phyloP scores from a whole-genome alignment of 495 filamentous ascomycete genomes.

The Talaromyces ruber region DNA sequence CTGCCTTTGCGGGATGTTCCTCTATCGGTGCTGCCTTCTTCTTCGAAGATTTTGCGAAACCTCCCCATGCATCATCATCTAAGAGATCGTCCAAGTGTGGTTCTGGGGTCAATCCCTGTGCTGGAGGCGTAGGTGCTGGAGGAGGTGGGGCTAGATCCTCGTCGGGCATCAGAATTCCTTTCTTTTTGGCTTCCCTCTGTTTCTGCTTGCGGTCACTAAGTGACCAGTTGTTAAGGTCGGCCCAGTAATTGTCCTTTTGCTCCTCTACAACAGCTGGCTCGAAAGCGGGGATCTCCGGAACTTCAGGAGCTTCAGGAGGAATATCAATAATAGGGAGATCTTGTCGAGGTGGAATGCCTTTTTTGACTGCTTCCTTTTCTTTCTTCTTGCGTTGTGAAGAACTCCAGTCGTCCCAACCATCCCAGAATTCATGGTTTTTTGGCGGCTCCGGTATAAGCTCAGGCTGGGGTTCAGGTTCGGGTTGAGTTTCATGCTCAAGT shows the following conservation, averaged over 20 bases:
- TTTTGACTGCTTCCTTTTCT: constrained; percentile 25
- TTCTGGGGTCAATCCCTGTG: constrained; percentile 37
- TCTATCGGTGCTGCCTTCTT: constrained; percentile 24
- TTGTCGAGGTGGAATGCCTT: constrained; percentile 12
- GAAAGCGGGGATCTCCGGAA: neutral
- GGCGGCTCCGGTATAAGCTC: constrained; percentile 17
- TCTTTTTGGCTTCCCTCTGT: constrained; percentile 13
- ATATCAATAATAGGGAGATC: constrained; percentile 7
- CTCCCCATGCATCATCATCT: constrained; percentile 31
- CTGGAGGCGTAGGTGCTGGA: constrained; percentile 42
- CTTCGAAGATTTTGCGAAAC: constrained; percentile 27
- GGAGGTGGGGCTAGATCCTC: constrained; percentile 31
- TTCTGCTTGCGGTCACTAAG: constrained; percentile 12
- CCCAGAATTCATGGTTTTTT: constrained; percentile 16
- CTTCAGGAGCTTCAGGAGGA: constrained; percentile 7
- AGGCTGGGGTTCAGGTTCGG: constrained; percentile 20
- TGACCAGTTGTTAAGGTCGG: constrained; percentile 1
- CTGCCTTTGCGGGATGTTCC: constrained; percentile 23
- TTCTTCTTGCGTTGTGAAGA: constrained; percentile 38
- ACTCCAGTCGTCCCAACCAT: constrained; percentile 29
- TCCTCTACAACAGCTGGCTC: constrained; percentile 7
- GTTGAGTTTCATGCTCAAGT: constrained; percentile 15
- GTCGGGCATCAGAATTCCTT: constrained; percentile 5
- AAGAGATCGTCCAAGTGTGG: constrained; percentile 24
- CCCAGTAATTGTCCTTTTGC: constrained; percentile 6